phyloP scores from a whole-genome alignment of 164 flowering plant genomes.

The Hamamelis virginiana region DNA sequence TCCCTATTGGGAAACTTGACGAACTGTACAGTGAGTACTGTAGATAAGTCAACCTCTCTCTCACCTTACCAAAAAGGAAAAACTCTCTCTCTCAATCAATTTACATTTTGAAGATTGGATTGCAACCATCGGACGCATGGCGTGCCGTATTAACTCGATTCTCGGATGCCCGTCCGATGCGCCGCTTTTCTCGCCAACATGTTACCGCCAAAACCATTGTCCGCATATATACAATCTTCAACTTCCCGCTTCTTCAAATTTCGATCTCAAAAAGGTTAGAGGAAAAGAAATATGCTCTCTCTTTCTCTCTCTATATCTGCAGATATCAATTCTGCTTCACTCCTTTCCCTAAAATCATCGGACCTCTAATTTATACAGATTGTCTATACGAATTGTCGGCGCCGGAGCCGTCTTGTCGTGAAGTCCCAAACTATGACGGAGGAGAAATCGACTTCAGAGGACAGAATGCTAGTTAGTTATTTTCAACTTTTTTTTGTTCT shows the following conservation, averaged over 20 bases:
- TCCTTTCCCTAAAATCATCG: background rate
- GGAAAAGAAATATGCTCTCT: background rate
- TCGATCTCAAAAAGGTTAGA: slow-evolving; percentile 17
- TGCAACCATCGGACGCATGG: slow-evolving; percentile 28
- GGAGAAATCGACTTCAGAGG: slow-evolving; percentile 28
- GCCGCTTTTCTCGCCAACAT: slow-evolving; percentile 20
- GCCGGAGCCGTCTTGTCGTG: slow-evolving; percentile 20
- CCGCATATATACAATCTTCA: background rate
- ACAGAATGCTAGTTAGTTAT: slow-evolving; percentile 53
- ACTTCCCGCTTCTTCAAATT: background rate
- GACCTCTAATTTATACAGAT: slow-evolving; percentile 15
- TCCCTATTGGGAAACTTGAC: too few relatives aligned
- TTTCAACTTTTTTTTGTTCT: background rate
- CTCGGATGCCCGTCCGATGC: slow-evolving; percentile 26
- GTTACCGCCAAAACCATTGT: slow-evolving; percentile 10
- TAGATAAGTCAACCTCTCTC: background rate
- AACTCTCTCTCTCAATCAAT: too few relatives aligned
- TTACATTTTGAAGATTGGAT: background rate
- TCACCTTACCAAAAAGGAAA: too few relatives aligned
- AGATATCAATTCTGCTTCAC: background rate
- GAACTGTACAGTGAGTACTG: too few relatives aligned
- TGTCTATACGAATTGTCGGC: slow-evolving; percentile 19
- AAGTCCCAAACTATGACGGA: slow-evolving; percentile 42
- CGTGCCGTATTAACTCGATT: slow-evolving; percentile 23
- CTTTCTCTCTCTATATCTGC: background rate